Percentiles rank a stretch among this genome's conserved stretches.
Evolutionary conservation across 148 eudicot species (phyloP).

Genomic region (Heliosperma pusillum): DNA sequence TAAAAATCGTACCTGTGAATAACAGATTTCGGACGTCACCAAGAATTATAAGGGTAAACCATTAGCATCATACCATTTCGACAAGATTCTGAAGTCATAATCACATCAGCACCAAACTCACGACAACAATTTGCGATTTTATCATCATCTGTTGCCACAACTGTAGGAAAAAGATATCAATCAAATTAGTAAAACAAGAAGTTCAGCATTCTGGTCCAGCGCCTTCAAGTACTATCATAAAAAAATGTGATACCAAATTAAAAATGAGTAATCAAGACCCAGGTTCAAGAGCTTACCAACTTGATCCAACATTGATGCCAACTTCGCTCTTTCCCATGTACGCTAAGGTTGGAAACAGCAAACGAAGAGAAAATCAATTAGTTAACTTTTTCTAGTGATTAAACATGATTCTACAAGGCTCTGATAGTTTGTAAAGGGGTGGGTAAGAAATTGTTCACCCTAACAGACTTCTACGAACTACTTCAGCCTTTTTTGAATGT

Average conservation of each 20-base stretch:
- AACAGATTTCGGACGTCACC: neutral
- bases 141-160: conserved; percentile 98
- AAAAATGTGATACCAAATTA: neutral
- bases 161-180: conserved; percentile 33
- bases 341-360: conserved; percentile 41
- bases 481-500: too few relatives aligned
- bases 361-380: neutral
- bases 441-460: too few relatives aligned
- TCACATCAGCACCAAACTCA: conserved; percentile 94
- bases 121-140: conserved; percentile 91
- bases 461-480: too few relatives aligned
- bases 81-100: conserved; percentile 95
- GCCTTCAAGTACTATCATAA: neutral
- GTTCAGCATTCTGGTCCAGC: neutral
- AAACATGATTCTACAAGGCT: neutral
- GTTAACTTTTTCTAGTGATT: neutral
- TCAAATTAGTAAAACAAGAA: neutral
- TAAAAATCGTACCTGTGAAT: neutral
- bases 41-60: conserved; percentile 14
- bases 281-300: conserved; percentile 53
- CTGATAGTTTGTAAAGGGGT: too few relatives aligned
- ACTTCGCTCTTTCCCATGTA: conserved; percentile 96
- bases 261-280: neutral
- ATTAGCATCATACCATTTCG: conserved; percentile 52
- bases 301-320: conserved; percentile 76